Conservation (phyloP, 1,284 basidiomycete species). For the Melanopsichium pennsylvanicum region DNA sequence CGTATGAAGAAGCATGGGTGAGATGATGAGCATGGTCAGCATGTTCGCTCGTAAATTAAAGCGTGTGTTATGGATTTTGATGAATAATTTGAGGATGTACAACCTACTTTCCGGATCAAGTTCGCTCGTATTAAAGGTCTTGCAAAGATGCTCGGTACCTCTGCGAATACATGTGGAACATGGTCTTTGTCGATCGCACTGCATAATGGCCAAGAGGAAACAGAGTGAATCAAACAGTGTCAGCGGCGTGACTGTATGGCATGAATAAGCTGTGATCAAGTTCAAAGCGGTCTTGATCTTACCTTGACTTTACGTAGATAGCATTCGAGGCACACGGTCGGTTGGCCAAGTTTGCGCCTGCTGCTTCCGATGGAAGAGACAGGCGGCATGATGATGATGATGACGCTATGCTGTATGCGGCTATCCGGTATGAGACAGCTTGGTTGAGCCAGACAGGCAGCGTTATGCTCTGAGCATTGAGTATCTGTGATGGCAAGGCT, state of each 20-base stretch:
- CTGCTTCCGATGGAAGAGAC: constrained; percentile 33
- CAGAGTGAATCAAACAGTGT: background rate
- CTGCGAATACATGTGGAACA: constrained; percentile 36
- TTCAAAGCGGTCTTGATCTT: background rate
- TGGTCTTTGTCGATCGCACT: constrained; percentile 46
- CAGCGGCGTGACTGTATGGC: background rate
- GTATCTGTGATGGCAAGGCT: no score
- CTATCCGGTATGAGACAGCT: no score
- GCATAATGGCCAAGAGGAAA: background rate
- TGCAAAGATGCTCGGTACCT: constrained; percentile 45
- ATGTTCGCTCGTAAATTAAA: no score
- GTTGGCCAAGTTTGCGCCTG: constrained; percentile 43
- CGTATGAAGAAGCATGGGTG: background rate
- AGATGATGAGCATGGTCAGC: background rate
- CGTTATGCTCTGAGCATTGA: no score
- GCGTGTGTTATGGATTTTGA: no score
- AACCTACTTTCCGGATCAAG: constrained; percentile 43
- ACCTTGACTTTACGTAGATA: constrained; percentile 50
- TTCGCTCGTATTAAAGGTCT: constrained; percentile 47
- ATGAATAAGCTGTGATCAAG: background rate
- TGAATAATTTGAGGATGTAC: no score
- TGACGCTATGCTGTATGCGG: no score
- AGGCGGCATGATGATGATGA: constrained; percentile 30
- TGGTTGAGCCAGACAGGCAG: no score
- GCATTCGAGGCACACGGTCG: constrained; percentile 49